Base-by-base conservation (phyloP, 768 basidiomycete species). In the Lentinula raphanica region DNA sequence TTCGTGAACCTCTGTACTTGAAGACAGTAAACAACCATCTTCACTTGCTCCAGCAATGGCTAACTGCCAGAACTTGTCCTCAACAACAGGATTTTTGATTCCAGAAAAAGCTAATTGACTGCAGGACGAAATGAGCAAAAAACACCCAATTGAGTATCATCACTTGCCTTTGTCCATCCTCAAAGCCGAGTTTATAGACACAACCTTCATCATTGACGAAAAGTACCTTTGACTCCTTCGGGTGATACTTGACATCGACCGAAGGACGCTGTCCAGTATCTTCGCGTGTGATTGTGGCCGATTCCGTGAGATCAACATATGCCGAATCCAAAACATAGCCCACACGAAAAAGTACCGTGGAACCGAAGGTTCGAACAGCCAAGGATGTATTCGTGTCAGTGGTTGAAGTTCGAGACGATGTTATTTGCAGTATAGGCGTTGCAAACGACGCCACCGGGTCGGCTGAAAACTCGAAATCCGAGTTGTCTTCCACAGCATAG, bases 351-450 rank as follows among this genome's bases (percentile, higher is more conserved):
- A 84, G 58, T 40, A 75, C 75, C 2, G 76, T 76, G 3, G 74
- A 69, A 3, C 76, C 72, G 58, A 76, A 72, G 4, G 71, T 72
- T 19, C 72, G 65, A 17, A 69, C 59, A 35, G 63, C 68, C 38
- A 73, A 56, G 49, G 38, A 39, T 3, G 9, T 39, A 17, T 50
- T 27, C 11, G 59, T 23, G 11, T 32, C 17, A 44, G 40, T 17
- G 50, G 38, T 23, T 13, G 65, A 62, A 3, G 5, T 21, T 23
- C 5, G 42, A 23, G 76, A 72, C n/a, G 76, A 65, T 5, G 71
- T 68, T 48, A 91, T 72, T 62, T 92, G 90, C 54, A 77, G 75
- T 54, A 92, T 88, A 12, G 90, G 88, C 2, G 88, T 89, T 19
- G 79, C 70, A 59, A 89, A 90, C 2, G 71, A 70, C 59, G 72